These are phyloP conservation scores for Aspergillus puulaauensis DNA, from an alignment of 2,329 filamentous ascomycete species.

Conservation along the genomic window DNA sequence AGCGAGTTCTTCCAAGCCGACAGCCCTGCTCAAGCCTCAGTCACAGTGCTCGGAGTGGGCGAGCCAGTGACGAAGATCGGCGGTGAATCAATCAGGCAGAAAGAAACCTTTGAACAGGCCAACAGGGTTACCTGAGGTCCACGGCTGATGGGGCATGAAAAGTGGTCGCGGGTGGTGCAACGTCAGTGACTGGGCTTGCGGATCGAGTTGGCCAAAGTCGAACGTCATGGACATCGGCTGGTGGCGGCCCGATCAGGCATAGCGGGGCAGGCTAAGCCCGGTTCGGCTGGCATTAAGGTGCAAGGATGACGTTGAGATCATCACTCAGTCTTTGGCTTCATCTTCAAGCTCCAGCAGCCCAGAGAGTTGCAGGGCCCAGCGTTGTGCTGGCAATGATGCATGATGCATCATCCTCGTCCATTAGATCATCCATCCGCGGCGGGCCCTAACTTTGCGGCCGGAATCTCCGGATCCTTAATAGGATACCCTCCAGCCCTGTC, in stretches of 20 bases:
- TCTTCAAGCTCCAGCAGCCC: not conserved
- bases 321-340: slow-evolving; percentile 9
- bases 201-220: slow-evolving; percentile 14
- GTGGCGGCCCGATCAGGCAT: slow-evolving; percentile 18
- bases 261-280: slow-evolving; percentile 21
- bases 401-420: slow-evolving; percentile 20
- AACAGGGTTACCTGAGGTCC: slow-evolving; percentile 11
- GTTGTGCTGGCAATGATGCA: slow-evolving; percentile 16
- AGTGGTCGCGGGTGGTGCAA: slow-evolving; percentile 27
- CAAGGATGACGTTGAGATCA: slow-evolving; percentile 37
- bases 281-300: slow-evolving; percentile 22
- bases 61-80: slow-evolving; percentile 3
- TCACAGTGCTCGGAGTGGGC: not conserved
- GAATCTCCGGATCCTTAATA: slow-evolving; percentile 25
- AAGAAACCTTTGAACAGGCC: slow-evolving; percentile 17
- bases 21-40: not conserved
- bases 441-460: slow-evolving; percentile 13
- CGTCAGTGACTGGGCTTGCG: slow-evolving; percentile 19
- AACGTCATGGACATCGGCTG: slow-evolving; percentile 32
- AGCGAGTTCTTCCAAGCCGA: not conserved
- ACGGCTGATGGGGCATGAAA: slow-evolving; percentile 18
- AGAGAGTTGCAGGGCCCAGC: not conserved
- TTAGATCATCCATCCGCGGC: slow-evolving; percentile 29
- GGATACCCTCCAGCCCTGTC: slow-evolving; percentile 5
- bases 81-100: slow-evolving; percentile 1